Conservation (phyloP, 164 flowering plant species). For the Echeveria elegans region DNA sequence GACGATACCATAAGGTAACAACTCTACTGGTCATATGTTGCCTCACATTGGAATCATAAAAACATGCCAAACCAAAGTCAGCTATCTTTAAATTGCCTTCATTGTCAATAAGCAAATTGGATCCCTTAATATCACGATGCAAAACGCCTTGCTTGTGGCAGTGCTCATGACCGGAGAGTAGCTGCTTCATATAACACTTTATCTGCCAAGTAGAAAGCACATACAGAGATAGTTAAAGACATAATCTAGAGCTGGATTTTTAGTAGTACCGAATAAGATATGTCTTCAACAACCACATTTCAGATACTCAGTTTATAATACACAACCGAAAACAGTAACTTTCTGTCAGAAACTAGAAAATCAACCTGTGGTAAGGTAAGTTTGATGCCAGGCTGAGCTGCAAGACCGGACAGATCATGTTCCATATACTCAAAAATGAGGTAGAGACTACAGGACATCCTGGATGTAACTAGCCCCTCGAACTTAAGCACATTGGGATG, state of each 20-base stretch:
- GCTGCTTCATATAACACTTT: conserved; percentile 83
- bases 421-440: conserved; percentile 91
- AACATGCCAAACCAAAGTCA: conserved; percentile 86
- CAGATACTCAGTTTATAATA: not conserved
- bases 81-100: conserved; percentile 82
- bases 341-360: not conserved
- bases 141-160: conserved; percentile 73
- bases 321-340: too few relatives aligned
- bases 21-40: conserved; percentile 89
- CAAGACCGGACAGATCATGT: conserved; percentile 88
- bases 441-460: conserved; percentile 88
- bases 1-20: conserved; percentile 94
- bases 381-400: conserved; percentile 56
- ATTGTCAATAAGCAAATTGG: conserved; percentile 78
- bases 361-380: conserved; percentile 84
- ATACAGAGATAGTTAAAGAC: not conserved
- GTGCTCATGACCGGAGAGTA: conserved; percentile 85
- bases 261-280: not conserved
- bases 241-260: not conserved
- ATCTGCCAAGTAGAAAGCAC: conserved; percentile 35
- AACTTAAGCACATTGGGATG: conserved; percentile 88
- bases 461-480: conserved; percentile 81
- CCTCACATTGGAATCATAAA: conserved; percentile 53
- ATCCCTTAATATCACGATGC: conserved; percentile 93
- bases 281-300: not conserved